Evolutionary conservation across 2,329 filamentous ascomycete species (phyloP), one percentile per base, ranked within the genome.

Genomic region (Bipolaris zeicola): DNA sequence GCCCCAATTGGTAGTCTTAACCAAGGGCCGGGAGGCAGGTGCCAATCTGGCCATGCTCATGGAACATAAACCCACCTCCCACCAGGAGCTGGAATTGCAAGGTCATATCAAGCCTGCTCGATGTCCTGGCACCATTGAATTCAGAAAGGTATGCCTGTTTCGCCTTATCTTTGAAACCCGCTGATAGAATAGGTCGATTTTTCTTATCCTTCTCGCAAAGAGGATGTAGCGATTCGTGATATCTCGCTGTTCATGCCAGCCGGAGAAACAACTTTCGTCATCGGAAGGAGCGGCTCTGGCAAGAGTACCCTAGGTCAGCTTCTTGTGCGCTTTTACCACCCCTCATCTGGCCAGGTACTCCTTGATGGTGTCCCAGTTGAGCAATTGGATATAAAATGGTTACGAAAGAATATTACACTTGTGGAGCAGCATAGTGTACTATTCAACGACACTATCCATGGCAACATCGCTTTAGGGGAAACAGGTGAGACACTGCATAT

Each of bases 291-390:
- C 68, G 95, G 95, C 0, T 96, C 91, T 1, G 94, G 94, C 0
- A 98, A 98, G 74, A 96, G 92, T 65, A 98, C 94, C 0, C 70
- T 98, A 1, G 88, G 89, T 1, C 92, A 91, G 69, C 81, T 98
- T 0, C 81, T 98, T 0, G 81, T 92, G 48, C 85, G 88, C 11
- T 90, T 96, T 65, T 96, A 97, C 69, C 79, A 85, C 6, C 85
- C 90, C 0, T 74, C 78, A 0, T 78, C 78, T 0, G 94, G 93
- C 0, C 74, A 83, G 0, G 87, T 97, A 14, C 71, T 82, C 0
- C 78, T 98, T 8, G 92, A 96, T 67, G 87, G 84, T 0, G 72
- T 82, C 1, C 77, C 85, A 0, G 77, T 95, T 2, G 71, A 83
- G n/a, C 78, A 77, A 0, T 76, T 97, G 0, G 83, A 92, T 60